phyloP scores from a whole-genome alignment of 768 basidiomycete species.

The Amanita subjunquillea region DNA sequence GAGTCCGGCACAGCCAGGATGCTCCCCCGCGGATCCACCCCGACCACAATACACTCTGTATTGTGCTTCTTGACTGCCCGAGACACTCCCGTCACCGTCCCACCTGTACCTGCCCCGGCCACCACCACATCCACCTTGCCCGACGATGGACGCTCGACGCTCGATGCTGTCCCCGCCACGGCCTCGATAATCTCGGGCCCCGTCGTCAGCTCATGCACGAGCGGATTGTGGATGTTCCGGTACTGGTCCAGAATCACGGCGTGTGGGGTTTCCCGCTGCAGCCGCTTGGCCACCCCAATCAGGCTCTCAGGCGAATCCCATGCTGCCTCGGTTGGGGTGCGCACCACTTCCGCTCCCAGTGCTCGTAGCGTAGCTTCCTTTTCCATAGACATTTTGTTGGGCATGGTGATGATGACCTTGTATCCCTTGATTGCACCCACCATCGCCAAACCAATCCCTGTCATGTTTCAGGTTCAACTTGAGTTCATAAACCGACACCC shows the following conservation, averaged over 20 bases:
- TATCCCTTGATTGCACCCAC: constrained; percentile 94
- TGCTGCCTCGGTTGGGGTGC: constrained; percentile 84
- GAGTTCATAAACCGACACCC: neutral
- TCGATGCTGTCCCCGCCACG: constrained; percentile 55
- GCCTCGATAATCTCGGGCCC: constrained; percentile 88
- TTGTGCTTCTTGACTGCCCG: constrained; percentile 74
- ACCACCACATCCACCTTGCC: constrained; percentile 74
- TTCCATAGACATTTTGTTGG: constrained; percentile 94
- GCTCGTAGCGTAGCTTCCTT: constrained; percentile 90
- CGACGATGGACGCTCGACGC: constrained; percentile 45
- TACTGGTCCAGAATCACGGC: constrained; percentile 94
- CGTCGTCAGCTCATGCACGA: constrained; percentile 86
- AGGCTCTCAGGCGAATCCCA: constrained; percentile 88
- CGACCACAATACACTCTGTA: constrained; percentile 64
- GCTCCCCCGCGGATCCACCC: constrained; percentile 90
- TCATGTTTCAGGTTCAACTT: neutral
- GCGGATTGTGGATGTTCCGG: constrained; percentile 75
- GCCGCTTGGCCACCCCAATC: constrained; percentile 79
- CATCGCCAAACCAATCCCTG: constrained; percentile 90
- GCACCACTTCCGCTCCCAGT: constrained; percentile 88
- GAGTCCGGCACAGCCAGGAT: constrained; percentile 66
- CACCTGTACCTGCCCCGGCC: constrained; percentile 89
- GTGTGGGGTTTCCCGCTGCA: constrained; percentile 70
- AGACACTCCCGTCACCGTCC: constrained; percentile 85
- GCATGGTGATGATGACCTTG: constrained; percentile 82